Evolutionary conservation across 257 asterid species (phyloP).

Genomic region (Solanum pennellii): DNA sequence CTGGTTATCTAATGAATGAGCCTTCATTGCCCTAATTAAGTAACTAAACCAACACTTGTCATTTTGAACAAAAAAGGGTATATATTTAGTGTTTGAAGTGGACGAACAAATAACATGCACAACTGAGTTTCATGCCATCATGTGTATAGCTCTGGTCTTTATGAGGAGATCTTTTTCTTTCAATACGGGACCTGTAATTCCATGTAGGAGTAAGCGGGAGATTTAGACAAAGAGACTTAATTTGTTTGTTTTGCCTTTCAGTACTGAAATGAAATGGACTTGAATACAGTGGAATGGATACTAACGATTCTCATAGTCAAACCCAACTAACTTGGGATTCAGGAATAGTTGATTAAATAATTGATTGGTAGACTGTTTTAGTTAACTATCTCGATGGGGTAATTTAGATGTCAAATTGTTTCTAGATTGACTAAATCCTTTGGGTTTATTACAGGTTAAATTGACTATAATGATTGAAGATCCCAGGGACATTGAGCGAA

Average conservation of each 20-base stretch:
- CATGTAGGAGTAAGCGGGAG: background rate
- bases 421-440: background rate
- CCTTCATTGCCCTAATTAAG: background rate
- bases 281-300: background rate
- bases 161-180: background rate
- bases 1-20: background rate
- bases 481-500: slow-evolving; percentile 90
- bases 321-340: background rate
- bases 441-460: slow-evolving; percentile 42
- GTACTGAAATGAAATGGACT: background rate
- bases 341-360: background rate
- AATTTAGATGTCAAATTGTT: background rate
- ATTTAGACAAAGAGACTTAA: background rate
- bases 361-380: background rate
- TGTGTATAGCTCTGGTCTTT: background rate
- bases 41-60: background rate
- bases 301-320: background rate
- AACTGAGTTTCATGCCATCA: background rate
- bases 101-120: background rate
- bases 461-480: slow-evolving; percentile 86
- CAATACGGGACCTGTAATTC: background rate
- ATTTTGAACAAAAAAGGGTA: background rate
- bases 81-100: background rate
- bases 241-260: background rate
- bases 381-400: background rate